A percentile compares a stretch with the other conserved stretches of the same genome.
Conservation (phyloP, 2,329 filamentous ascomycete species). For the Lachnellula subtilissima region DNA sequence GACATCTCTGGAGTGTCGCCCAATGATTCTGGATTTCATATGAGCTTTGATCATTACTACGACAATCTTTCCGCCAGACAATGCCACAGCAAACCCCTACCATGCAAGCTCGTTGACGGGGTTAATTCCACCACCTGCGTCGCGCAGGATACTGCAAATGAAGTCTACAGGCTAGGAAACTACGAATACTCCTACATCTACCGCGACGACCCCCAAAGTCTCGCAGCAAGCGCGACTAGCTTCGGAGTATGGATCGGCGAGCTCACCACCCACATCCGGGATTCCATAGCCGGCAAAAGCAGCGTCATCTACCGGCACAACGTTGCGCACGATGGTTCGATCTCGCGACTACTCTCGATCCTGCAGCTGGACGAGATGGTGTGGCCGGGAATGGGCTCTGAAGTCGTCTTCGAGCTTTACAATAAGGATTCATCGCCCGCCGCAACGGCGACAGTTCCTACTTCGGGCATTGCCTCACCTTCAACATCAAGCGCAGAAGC, state of each 20-base stretch:
- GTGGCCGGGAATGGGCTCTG: slow-evolving; percentile 79
- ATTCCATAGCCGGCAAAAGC: slow-evolving; percentile 39
- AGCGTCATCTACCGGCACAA: slow-evolving; percentile 64
- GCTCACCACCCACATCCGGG: slow-evolving; percentile 60
- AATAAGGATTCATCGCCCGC: slow-evolving; percentile 32
- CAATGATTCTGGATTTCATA: slow-evolving; percentile 59
- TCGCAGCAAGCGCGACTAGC: slow-evolving; percentile 55
- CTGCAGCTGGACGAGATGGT: slow-evolving; percentile 72
- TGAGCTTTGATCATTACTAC: slow-evolving; percentile 74
- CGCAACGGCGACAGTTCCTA: slow-evolving; percentile 14
- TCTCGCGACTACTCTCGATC: slow-evolving; percentile 62
- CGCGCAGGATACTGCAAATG: slow-evolving; percentile 55
- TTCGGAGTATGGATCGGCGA: slow-evolving; percentile 74
- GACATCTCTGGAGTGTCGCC: slow-evolving; percentile 59
- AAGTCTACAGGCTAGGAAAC: slow-evolving; percentile 70
- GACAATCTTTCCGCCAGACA: slow-evolving; percentile 77
- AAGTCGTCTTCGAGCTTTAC: slow-evolving; percentile 74
- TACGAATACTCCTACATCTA: slow-evolving; percentile 80
- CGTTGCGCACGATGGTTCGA: slow-evolving; percentile 72
- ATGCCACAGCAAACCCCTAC: slow-evolving; percentile 69
- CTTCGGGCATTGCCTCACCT: slow-evolving; percentile 12
- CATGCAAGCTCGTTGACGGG: slow-evolving; percentile 53
- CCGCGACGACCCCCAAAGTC: slow-evolving; percentile 58
- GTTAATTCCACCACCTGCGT: slow-evolving; percentile 53
- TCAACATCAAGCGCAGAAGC: slow-evolving; percentile 7